Evolutionary conservation across 176 grass and related monocot species (phyloP), one percentile per base, ranked within the genome.

Genomic region (Phyllostachys edulis): DNA sequence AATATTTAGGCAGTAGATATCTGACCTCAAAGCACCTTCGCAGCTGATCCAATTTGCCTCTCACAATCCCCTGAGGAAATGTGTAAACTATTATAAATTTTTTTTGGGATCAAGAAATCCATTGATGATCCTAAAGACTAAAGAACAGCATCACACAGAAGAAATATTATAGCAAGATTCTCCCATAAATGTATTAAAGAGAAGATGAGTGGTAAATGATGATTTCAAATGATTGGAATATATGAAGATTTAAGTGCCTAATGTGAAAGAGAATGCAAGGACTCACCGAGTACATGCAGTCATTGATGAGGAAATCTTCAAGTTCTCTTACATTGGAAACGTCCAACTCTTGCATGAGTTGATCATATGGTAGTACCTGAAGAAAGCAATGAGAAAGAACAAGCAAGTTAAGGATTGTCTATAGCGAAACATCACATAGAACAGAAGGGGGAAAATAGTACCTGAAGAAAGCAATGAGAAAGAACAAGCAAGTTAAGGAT

Each of bases 201-300:
- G 44, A 15, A 5, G 4, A 62, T 38, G 34, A 51, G 20, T 79
- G 39, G 5, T 37, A 39, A 27, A 88, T 45, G 8, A 75, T 32
- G 32, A 39, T 79, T 61, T 15, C 13, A 69, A 50, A 50, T 16
- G 36, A 67, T 46, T 11, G 40, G 9, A 80, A 85, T 17, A 34
- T 54, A 59, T n/a, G 18, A 32, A 69, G 5, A 78, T 80, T 64
- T 26, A 69, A 54, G 44, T 41, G 71, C 50, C 32, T 4, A 71
- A 80, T 12, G 61, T 65, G 21, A 50, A 88, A 50, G 45, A 37
- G 32, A 64, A 57, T 63, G 56, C 7, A 84, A 80, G 69, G 79
- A 93, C 97, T 94, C 62, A 99, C 97, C 26, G 90, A 91, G 81
- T 99, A 99, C 97, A 99, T 99, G 91, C 97, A 99, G 80, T 99